phyloP scores from a whole-genome alignment of 495 filamentous ascomycete species.

The Lasiosphaeris hirsuta region DNA sequence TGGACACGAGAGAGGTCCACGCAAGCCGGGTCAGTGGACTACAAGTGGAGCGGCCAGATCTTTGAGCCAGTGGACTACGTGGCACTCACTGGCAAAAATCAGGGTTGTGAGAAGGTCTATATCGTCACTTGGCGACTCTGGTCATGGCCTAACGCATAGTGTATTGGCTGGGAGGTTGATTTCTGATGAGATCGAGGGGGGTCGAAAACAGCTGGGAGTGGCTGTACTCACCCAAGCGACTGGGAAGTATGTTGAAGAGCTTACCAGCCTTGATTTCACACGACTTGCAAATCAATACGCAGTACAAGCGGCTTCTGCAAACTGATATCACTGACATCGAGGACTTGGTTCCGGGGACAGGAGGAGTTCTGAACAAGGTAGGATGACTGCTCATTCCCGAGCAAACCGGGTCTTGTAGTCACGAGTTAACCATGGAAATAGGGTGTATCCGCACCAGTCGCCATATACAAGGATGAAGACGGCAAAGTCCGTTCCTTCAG shows the following conservation, averaged over 20 bases:
- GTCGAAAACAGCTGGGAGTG: conserved; percentile 45
- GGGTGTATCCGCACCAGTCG: conserved; percentile 40
- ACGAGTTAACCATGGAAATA: conserved; percentile 1
- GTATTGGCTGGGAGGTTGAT: conserved; percentile 52
- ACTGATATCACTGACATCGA: conserved; percentile 57
- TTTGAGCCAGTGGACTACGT: conserved; percentile 55
- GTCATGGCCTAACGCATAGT: conserved; percentile 58
- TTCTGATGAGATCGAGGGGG: conserved; percentile 53
- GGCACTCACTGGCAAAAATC: conserved; percentile 55
- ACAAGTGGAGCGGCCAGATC: conserved; percentile 57
- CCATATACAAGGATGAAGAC: conserved; percentile 55
- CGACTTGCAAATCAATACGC: conserved; percentile 52
- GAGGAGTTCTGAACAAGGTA: conserved; percentile 50
- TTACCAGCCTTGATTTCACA: conserved; percentile 38
- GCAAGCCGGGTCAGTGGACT: conserved; percentile 46
- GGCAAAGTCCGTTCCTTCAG: conserved; percentile 48
- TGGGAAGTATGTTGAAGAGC: conserved; percentile 32
- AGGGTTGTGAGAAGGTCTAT: conserved; percentile 48
- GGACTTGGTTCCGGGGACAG: conserved; percentile 44
- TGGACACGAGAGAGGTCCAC: conserved; percentile 55
- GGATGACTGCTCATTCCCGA: conserved; percentile 1
- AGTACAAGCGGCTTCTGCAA: conserved; percentile 55
- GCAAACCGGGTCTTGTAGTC: background rate
- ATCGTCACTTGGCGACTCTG: conserved; percentile 55
- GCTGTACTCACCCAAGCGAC: conserved; percentile 49